Base-by-base conservation (phyloP, 768 basidiomycete species). In the Mycena sanguinolenta region DNA sequence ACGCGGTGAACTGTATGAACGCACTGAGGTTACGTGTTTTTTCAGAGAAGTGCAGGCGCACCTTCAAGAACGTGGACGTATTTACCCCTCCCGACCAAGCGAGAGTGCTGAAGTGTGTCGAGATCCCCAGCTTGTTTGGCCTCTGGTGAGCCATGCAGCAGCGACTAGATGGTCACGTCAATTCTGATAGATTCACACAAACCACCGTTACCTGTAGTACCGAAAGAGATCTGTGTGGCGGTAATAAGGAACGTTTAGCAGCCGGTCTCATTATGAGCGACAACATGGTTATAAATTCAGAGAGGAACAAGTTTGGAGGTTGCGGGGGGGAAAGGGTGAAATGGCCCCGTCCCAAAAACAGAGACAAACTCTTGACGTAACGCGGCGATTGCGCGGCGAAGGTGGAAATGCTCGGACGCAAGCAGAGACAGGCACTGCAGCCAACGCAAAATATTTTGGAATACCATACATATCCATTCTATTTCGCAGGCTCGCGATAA, bases 141-240 rank as follows among this genome's bases (percentile, higher is more conserved):
- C 76, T 96, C 91, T 54, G 91, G 91, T 34, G 95, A 96, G n/a
- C 98, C 98, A 80, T 99, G 96, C 67, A 99, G 84, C 64, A 99
- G 79, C 23, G 93, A 89, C 95, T 96, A 81, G 61, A 70, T 70
- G 66, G 65, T 72, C 57, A 75, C 65, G 75, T 73, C 76, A 79
- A 68, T 69, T 59, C 19, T 54, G 70, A 65, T 69, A 49, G 46
- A 58, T 70, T 63, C 63, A 27, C 65, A 53, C 34, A 61, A 44
- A 58, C 55, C 76, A 70, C 69, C 67, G 75, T 75, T 79, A 91
- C 90, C 88, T 91, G 87, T 50, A 73, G 63, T 68, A 92, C 90
- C 67, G 90, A 92, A 75, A 90, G 89, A 58, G 78, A 82, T 76
- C 90, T 86, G 73, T 79, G 84, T 39, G 79, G 55, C 23, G 67